phyloP scores from a whole-genome alignment of 257 asterid genomes.

The Vinca minor region DNA sequence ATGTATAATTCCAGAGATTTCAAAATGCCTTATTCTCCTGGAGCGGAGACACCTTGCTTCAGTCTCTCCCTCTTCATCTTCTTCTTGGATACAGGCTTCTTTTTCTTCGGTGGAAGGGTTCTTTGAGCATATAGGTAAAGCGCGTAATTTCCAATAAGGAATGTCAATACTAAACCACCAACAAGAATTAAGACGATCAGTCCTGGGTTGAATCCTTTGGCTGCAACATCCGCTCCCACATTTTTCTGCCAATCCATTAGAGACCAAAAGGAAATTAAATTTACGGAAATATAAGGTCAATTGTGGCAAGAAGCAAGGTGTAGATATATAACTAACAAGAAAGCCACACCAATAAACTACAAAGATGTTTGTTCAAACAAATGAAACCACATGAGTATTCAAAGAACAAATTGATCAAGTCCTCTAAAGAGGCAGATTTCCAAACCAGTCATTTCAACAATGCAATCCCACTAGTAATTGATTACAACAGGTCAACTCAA shows the following conservation, averaged over 20 bases:
- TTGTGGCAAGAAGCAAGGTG: background rate
- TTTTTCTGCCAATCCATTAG: constrained; percentile 38
- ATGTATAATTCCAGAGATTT: constrained; percentile 1
- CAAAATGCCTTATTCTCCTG: constrained; percentile 56
- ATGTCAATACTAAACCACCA: constrained; percentile 53
- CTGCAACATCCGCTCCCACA: constrained; percentile 34
- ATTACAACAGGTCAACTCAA: background rate
- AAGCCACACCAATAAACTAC: background rate
- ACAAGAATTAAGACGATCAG: constrained; percentile 65
- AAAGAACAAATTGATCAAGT: background rate
- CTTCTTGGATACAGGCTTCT: constrained; percentile 89
- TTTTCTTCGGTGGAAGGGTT: constrained; percentile 72
- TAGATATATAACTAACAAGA: background rate
- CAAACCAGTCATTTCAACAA: too few species aligned
- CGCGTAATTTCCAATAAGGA: constrained; percentile 63
- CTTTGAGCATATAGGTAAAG: constrained; percentile 71
- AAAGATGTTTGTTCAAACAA: background rate
- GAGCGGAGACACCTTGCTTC: constrained; percentile 92
- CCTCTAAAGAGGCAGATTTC: background rate
- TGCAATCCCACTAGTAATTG: background rate
- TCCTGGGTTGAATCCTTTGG: constrained; percentile 72
- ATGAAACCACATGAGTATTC: background rate
- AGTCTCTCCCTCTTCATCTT: constrained; percentile 85
- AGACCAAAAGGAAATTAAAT: constrained; percentile 1
- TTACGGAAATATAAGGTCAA: background rate